phyloP scores from a whole-genome alignment of 371 early-diverging fungal species.

The Circinella umbellata region DNA sequence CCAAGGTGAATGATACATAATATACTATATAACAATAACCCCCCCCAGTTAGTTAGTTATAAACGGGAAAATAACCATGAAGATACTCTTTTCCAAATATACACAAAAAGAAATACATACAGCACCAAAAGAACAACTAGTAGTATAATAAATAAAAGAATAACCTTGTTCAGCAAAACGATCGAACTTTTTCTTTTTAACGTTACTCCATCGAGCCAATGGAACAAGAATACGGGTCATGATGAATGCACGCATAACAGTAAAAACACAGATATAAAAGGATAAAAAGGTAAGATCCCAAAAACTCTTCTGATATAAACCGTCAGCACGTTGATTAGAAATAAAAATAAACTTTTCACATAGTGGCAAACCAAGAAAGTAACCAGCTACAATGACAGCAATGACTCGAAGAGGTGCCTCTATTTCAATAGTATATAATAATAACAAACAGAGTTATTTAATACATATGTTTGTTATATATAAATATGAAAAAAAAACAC shows the following conservation, averaged over 20 bases:
- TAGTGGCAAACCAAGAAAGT: constrained; percentile 40
- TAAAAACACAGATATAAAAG: constrained; percentile 68
- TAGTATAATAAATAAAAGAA: constrained; percentile 63
- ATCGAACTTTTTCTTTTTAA: constrained; percentile 50
- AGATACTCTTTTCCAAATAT: no score
- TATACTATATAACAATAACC: constrained; percentile 25
- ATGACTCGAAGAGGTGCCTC: constrained; percentile 43
- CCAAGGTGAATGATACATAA: constrained; percentile 63
- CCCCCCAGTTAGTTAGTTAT: background rate
- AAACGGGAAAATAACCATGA: no score
- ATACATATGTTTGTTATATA: no score
- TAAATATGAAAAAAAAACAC: no score
- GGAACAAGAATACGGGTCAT: constrained; percentile 65
- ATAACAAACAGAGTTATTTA: background rate
- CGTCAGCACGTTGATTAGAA: constrained; percentile 40
- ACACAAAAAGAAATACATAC: constrained; percentile 35
- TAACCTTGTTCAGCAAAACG: constrained; percentile 79
- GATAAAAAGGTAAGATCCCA: constrained; percentile 61
- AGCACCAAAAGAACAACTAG: constrained; percentile 49
- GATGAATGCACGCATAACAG: constrained; percentile 58
- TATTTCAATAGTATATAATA: constrained; percentile 5
- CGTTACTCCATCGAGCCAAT: constrained; percentile 43
- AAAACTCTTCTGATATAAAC: constrained; percentile 57
- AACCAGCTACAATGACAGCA: constrained; percentile 31
- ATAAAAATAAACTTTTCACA: constrained; percentile 56